Evolutionary conservation across 495 filamentous ascomycete genomes (phyloP).

Genomic region (Penicillium canariense): DNA sequence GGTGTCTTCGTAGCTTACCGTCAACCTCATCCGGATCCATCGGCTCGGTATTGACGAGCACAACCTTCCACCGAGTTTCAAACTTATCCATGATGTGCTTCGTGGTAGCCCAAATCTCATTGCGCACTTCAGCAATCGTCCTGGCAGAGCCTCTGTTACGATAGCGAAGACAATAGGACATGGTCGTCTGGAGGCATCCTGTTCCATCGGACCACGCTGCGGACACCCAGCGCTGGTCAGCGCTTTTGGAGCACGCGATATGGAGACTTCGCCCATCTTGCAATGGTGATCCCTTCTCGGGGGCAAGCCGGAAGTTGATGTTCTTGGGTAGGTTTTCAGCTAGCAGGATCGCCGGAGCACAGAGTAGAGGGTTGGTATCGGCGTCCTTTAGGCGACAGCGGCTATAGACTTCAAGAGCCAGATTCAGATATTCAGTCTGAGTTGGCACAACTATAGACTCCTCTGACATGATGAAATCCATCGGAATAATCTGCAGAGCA

Average conservation of each 20-base stretch:
- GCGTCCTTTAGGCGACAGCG: slow-evolving; percentile 63
- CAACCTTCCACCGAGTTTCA: slow-evolving; percentile 76
- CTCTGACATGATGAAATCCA: slow-evolving; percentile 64
- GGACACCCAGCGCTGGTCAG: slow-evolving; percentile 82
- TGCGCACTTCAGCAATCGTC: slow-evolving; percentile 59
- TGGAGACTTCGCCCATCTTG: slow-evolving; percentile 83
- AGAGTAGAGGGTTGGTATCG: slow-evolving; percentile 34
- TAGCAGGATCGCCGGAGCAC: slow-evolving; percentile 72
- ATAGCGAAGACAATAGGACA: slow-evolving; percentile 75
- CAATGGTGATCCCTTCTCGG: slow-evolving; percentile 57
- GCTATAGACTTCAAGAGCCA: slow-evolving; percentile 86
- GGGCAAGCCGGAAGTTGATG: slow-evolving; percentile 77
- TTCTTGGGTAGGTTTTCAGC: slow-evolving; percentile 66
- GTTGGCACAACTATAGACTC: slow-evolving; percentile 64
- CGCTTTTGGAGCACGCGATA: slow-evolving; percentile 77
- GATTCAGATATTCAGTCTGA: slow-evolving; percentile 60
- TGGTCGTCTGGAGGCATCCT: slow-evolving; percentile 71
- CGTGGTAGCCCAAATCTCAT: slow-evolving; percentile 85
- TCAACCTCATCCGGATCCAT: slow-evolving; percentile 77
- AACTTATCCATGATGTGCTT: slow-evolving; percentile 67
- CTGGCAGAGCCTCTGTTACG: slow-evolving; percentile 56
- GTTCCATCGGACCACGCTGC: slow-evolving; percentile 90
- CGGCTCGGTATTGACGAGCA: slow-evolving; percentile 68
- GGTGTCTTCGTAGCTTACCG: slow-evolving; percentile 25
- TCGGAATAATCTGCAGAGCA: slow-evolving; percentile 78